Percentiles rank a stretch among this genome's conserved stretches.
phyloP scores from a whole-genome alignment of 1,139 yeast species.

The Kodamaea fungicola region DNA sequence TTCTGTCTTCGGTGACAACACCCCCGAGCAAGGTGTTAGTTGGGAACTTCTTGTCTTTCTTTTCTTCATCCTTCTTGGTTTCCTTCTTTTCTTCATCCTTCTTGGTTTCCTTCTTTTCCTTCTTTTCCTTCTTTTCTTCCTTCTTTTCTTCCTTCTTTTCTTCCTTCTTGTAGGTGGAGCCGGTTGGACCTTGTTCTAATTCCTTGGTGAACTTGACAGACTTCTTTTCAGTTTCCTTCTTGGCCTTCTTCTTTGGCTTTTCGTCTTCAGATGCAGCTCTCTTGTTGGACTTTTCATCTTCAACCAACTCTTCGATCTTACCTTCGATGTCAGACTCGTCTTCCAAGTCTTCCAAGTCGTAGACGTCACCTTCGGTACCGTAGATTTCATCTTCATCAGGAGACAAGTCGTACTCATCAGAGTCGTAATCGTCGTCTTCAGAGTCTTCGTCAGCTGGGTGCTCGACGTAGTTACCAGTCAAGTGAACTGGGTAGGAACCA shows the following conservation, averaged over 20 bases:
- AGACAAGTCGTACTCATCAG: slow-evolving; percentile 80
- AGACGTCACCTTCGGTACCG: slow-evolving; percentile 25
- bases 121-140: slow-evolving; percentile 15
- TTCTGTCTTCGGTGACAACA: slow-evolving; percentile 88
- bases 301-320: slow-evolving; percentile 59
- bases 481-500: slow-evolving; percentile 90
- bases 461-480: slow-evolving; percentile 92
- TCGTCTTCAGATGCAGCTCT: slow-evolving; percentile 25
- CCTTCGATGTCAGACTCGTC: slow-evolving; percentile 53
- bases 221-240: slow-evolving; percentile 50
- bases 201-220: slow-evolving; percentile 85
- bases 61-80: slow-evolving; percentile 8
- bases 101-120: slow-evolving; percentile 12
- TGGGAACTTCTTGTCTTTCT: slow-evolving; percentile 45
- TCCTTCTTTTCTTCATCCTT: slow-evolving; percentile 17
- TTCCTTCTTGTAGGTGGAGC: slow-evolving; percentile 37
- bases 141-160: slow-evolving; percentile 14
- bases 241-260: slow-evolving; percentile 39
- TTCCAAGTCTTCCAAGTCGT: slow-evolving; percentile 63
- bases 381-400: slow-evolving; percentile 88
- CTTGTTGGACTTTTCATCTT: slow-evolving; percentile 45
- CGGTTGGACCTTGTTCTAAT: slow-evolving; percentile 91
- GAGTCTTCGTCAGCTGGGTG: slow-evolving; percentile 82
- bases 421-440: slow-evolving; percentile 50
- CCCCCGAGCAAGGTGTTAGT: slow-evolving; percentile 89